phyloP scores from a whole-genome alignment of 768 basidiomycete genomes.

The Mycena venus region DNA sequence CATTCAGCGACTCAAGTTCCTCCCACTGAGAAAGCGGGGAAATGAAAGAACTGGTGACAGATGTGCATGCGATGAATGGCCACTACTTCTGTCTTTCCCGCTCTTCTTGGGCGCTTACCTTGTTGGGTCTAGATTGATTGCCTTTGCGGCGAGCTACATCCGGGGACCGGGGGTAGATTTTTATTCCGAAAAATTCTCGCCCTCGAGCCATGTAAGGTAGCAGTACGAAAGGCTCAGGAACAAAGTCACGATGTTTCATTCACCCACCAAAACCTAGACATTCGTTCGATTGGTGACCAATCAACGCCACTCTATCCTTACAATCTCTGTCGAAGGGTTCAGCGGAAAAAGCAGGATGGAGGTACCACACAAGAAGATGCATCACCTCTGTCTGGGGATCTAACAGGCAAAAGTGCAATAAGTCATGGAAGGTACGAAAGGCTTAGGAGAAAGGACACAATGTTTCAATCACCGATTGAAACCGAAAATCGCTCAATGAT shows the following conservation, averaged over 20 bases:
- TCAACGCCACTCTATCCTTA: not conserved
- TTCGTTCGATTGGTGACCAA: not conserved
- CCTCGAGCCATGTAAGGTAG: not conserved
- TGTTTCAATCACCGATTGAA: too few relatives aligned
- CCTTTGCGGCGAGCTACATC: not conserved
- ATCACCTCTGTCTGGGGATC: not conserved
- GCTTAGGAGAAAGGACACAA: too few relatives aligned
- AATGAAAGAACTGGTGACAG: not conserved
- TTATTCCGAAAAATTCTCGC: not conserved
- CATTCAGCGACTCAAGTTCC: not conserved
- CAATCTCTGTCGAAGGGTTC: not conserved
- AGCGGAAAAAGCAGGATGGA: not conserved
- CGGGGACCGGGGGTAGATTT: slow-evolving; percentile 5
- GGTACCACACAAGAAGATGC: not conserved
- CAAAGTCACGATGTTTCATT: slow-evolving; percentile 1
- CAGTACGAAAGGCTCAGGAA: not conserved
- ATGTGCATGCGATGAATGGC: slow-evolving; percentile 7
- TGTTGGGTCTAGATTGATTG: not conserved
- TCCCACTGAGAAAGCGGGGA: not conserved
- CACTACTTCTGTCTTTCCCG: not conserved
- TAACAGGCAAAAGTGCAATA: too few relatives aligned
- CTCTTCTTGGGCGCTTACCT: not conserved
- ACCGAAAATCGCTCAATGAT: not conserved
- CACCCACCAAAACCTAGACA: not conserved
- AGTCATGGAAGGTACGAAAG: too few relatives aligned